Conservation (phyloP, 768 basidiomycete species). For the Pholiota molesta region DNA sequence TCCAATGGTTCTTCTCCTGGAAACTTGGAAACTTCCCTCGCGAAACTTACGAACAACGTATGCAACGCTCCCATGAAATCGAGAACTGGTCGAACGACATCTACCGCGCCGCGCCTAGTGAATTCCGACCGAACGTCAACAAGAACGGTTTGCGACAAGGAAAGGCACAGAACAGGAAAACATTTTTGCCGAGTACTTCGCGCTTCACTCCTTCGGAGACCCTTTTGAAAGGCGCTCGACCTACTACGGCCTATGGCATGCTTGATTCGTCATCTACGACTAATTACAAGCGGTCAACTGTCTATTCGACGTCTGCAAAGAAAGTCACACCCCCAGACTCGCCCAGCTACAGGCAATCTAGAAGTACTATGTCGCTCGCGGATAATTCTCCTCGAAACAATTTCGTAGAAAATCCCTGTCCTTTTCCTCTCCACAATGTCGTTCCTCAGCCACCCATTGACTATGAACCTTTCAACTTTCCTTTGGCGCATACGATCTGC, state of each 20-base stretch:
- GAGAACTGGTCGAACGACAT: conserved; percentile 98
- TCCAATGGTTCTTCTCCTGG: conserved; percentile 98
- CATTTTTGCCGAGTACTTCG: conserved; percentile 68
- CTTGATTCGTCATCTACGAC: conserved; percentile 54
- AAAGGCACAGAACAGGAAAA: conserved; percentile 52
- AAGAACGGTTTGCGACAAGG: conserved; percentile 59
- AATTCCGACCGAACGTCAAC: conserved; percentile 86
- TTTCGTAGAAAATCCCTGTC: conserved; percentile 75
- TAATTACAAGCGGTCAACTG: conserved; percentile 62
- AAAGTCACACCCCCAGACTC: conserved; percentile 76
- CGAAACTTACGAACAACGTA: conserved; percentile 91
- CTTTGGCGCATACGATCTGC: conserved; percentile 90
- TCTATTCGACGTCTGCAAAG: conserved; percentile 48
- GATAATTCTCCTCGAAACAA: conserved; percentile 48
- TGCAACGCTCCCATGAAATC: conserved; percentile 87
- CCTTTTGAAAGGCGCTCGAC: conserved; percentile 57
- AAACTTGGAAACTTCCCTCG: conserved; percentile 90
- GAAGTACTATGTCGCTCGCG: conserved; percentile 78
- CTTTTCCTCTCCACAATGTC: conserved; percentile 90
- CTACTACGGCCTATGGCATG: conserved; percentile 67
- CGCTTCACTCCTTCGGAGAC: conserved; percentile 78
- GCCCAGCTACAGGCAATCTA: conserved; percentile 71
- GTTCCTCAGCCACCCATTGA: conserved; percentile 92
- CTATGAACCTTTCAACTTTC: conserved; percentile 95
- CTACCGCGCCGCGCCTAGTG: conserved; percentile 88